Conservation (phyloP, 2,329 filamentous ascomycete species). For the Botrytis tulipae region DNA sequence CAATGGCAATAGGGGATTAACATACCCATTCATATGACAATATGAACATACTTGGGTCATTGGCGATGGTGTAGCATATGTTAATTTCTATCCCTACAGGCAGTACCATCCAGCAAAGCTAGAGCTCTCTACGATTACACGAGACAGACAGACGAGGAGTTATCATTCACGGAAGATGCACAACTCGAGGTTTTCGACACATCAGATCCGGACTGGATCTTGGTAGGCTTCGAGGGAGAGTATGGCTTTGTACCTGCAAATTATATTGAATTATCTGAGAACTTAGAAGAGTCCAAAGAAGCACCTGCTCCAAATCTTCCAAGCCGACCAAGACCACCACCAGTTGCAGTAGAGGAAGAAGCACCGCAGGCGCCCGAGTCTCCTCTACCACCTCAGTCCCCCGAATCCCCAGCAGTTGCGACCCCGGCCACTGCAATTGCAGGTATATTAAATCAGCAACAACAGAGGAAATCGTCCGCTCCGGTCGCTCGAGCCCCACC, state of each 20-base stretch:
- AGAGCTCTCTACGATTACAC: conserved; percentile 98
- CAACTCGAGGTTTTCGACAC: conserved; percentile 81
- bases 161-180: conserved; percentile 91
- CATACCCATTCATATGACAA: not conserved
- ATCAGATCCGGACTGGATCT: conserved; percentile 93
- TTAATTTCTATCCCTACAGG: conserved; percentile 46
- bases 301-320: conserved; percentile 39
- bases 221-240: conserved; percentile 80
- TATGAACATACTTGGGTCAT: not conserved
- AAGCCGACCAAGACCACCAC: conserved; percentile 38
- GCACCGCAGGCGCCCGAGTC: conserved; percentile 12
- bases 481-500: conserved; percentile 45
- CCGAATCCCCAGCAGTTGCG: conserved; percentile 22
- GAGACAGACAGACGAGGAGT: conserved; percentile 93
- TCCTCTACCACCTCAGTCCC: not conserved
- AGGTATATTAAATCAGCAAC: conserved; percentile 53
- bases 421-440: conserved; percentile 49
- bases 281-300: conserved; percentile 38
- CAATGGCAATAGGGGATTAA: not conserved
- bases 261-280: conserved; percentile 74
- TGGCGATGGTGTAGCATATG: not conserved
- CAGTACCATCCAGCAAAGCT: conserved; percentile 65
- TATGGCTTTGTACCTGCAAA: conserved; percentile 95
- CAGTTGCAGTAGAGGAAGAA: conserved; percentile 29
- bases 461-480: conserved; percentile 30